Evolutionary conservation across 1,284 basidiomycete genomes (phyloP).

Genomic region (Boletellus deceptivus): DNA sequence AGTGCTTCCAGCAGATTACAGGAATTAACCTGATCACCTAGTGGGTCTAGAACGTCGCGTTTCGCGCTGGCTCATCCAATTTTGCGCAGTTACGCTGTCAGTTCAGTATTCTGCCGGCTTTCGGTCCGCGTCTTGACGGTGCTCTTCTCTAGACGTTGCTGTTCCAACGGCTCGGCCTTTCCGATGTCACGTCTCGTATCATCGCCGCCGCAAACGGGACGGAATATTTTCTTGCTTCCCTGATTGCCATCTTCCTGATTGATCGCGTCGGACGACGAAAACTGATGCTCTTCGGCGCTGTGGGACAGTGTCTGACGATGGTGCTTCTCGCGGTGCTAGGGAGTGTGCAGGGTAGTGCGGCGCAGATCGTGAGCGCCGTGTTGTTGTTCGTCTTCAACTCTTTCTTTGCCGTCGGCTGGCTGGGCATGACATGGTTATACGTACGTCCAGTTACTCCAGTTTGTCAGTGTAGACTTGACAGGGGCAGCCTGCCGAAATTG

Average conservation of each 20-base stretch:
- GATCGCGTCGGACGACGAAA: conserved; percentile 38
- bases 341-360: conserved; percentile 28
- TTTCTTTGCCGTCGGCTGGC: conserved; percentile 33
- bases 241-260: conserved; percentile 34
- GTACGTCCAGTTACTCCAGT: conserved; percentile 35
- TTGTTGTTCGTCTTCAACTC: conserved; percentile 35
- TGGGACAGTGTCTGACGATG: conserved; percentile 38
- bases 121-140: neutral
- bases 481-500: conserved; percentile 61
- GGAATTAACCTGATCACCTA: conserved; percentile 65
- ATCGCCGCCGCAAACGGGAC: conserved; percentile 70
- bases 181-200: conserved; percentile 59
- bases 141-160: conserved; percentile 45
- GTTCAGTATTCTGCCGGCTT: conserved; percentile 12
- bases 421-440: conserved; percentile 67
- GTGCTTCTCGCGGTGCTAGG: conserved; percentile 34
- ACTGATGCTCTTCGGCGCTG: conserved; percentile 37
- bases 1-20: conserved; percentile 71
- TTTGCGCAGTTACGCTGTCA: conserved; percentile 34
- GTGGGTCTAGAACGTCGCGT: conserved; percentile 29
- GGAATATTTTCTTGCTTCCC: conserved; percentile 41
- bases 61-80: neutral
- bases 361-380: conserved; percentile 50
- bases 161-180: conserved; percentile 59
- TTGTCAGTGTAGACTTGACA: neutral